Evolutionary conservation across 441 rosid species (phyloP), one percentile per base, ranked within the genome.

Genomic region (Raphanus hybrid): DNA sequence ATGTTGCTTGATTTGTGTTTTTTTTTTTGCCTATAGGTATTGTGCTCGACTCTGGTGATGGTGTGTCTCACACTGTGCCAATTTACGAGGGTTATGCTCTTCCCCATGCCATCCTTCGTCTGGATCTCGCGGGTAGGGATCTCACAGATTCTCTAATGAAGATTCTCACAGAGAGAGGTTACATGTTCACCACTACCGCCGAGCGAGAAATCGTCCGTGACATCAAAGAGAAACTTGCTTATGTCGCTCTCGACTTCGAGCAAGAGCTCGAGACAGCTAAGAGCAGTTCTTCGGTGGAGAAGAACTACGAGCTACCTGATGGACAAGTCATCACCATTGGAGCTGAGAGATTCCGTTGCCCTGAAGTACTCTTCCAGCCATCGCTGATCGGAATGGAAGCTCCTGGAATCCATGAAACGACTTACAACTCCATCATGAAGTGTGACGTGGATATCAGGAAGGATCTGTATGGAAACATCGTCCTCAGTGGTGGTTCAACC

Each of bases 141-240:
- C 86, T 87, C 64, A 89, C 92, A 0, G 91, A 88, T 57, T 77
- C 90, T 55, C 84, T 89, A 69, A 87, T 83, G 91, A 89, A 87
- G 86, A 89, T 89, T 74, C 85, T 89, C 45, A 89, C 89, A 0
- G 89, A 89, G 84, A 83, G 92, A 82, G 92, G 90, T 23, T 87
- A 89, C 84, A 77, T 86, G 74, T 87, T 89, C 83, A 89, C 92
- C 80, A 87, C 93, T 0, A 82, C 86, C 0, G 91, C 91, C 0
- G 93, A 89, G 74, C 82, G 82, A 7, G 83, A 80, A 86, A 89
- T 89, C 61, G 90, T 89, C 68, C 88, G 90, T 69, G 91, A 89
- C 83, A 80, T 89, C 4, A 89, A 89, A 74, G 93, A 89, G 74
- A 89, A 87, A 12, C 91, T 86, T 63, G 88, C 91, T 2, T 88